Evolutionary conservation across 2,329 filamentous ascomycete species (phyloP), one percentile per base, ranked within the genome.

Genomic region (Huntiella moniliformis): DNA sequence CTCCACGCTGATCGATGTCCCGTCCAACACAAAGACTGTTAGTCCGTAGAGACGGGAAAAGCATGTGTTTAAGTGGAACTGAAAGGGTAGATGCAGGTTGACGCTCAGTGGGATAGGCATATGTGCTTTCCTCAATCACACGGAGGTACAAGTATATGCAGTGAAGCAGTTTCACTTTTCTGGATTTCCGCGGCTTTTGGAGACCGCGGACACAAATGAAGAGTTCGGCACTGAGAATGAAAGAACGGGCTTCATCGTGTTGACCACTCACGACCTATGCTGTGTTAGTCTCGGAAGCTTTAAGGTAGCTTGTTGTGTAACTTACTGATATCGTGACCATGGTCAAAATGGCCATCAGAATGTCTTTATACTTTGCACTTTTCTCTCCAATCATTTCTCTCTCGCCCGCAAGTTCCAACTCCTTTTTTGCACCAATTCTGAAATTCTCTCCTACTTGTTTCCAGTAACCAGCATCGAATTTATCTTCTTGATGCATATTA

Each of bases 111-210:
- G 42, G 45, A 4, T 46, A 50, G 2, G 58, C 53, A n/a, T 56
- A 59, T 1, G 56, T 58, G 34, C 64, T 67, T 51, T 68, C 65
- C n/a, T 63, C 56, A 13, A 68, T 61, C 0, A 68, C 59, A 0
- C 66, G 60, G 4, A 65, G 55, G 42, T 63, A 66, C 0, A 61
- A 63, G 48, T 68, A 68, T 54, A 65, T 65, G 47, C 68, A 65
- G 48, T 68, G 66, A 0, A 69, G 52, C 0, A 68, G 51, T 2
- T 65, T 60, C 1, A 60, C 54, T 15, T 65, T 63, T 12, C 63
- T 59, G 1, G 64, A 63, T 35, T 64, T 66, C 5, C 52, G 54
- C 3, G 57, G 22, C 51, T 55, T 58, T 4, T 56, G 55, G 1
- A 67, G 49, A 0, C 66, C 64, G 5, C 56, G 55, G 5, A 62